Evolutionary conservation across 495 filamentous ascomycete species (phyloP).

Genomic region (Tuber brumale): DNA sequence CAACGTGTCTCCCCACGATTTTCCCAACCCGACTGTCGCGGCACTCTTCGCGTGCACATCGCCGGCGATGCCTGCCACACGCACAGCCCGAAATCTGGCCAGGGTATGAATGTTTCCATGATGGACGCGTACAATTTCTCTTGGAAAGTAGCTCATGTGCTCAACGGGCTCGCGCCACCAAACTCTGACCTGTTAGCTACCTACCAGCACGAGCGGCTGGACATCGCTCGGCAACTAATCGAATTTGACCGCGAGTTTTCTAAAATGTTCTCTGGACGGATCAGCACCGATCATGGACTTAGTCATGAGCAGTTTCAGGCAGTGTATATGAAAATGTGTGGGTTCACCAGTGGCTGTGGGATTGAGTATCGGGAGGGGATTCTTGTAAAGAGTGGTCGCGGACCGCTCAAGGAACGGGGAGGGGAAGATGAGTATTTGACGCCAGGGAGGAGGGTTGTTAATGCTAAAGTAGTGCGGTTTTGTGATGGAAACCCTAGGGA

Average conservation of each 20-base stretch:
- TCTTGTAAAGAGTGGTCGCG: constrained; percentile 7
- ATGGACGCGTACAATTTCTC: constrained; percentile 44
- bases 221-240: constrained; percentile 41
- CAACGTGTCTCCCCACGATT: constrained; percentile 25
- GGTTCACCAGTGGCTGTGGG: constrained; percentile 43
- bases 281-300: constrained; percentile 41
- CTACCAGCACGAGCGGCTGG: constrained; percentile 40
- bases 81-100: constrained; percentile 44
- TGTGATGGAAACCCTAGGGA: constrained; percentile 48
- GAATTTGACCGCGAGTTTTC: constrained; percentile 43
- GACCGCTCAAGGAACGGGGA: not conserved
- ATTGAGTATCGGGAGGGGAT: constrained; percentile 36
- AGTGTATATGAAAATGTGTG: constrained; percentile 36
- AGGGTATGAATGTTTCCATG: constrained; percentile 46
- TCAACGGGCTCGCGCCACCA: constrained; percentile 40
- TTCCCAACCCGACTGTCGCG: constrained; percentile 40
- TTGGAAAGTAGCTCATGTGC: constrained; percentile 41
- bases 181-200: constrained; percentile 23
- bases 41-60: constrained; percentile 46
- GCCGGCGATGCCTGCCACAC: constrained; percentile 42
- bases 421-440: constrained; percentile 25
- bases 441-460: constrained; percentile 36
- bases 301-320: constrained; percentile 41
- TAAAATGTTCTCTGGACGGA: constrained; percentile 43
- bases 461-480: constrained; percentile 45